Base-by-base conservation (phyloP, 176 grass and related monocot species). In the Thalia dealbata region DNA sequence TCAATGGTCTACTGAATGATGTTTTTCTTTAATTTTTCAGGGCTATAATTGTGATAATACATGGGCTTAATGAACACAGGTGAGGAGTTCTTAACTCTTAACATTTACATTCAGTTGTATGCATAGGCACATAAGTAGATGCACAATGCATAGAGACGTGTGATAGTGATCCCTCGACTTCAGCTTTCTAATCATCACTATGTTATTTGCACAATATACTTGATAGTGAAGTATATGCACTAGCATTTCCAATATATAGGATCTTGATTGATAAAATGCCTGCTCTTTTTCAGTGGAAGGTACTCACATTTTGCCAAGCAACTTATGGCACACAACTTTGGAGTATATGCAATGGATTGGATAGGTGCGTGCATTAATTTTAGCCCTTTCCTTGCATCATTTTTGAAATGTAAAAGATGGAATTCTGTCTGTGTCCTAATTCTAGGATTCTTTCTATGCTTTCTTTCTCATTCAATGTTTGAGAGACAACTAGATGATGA, bases 321-420 rank as follows among this genome's bases (percentile, higher is more conserved):
- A 74, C 81, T 99, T 77, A 90, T 81, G 23, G 71, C 83, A 77
- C 78, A 81, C 78, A 64, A 89, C 55, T 99, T 99, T 88, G 95
- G 95, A 82, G 90, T 93, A 71, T 99, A 99, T 73, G 95, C 95
- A 45, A 93, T 93, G 90, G 95, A 99, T 70, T 99, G 95, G 90
- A 93, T 93, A 72, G 90, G 95, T 99, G 78, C 9, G 35, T 67
- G 10, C 70, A 81, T 32, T 67, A 5, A 26, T 51, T 38, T 64
- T 66, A 45, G 32, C 14, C 28, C 19, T 6, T n/a, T 73, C 10
- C n/a, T 26, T 61, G 0, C 23, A 45, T 28, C 26, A 50, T 62
- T 46, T 0, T 7, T 30, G 7, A 18, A 52, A n/a, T 55, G 1
- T 15, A 54, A 72, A 29, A 10, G n/a, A 2, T 72, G 1, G 6